Evolutionary conservation across 306 rosid genomes (phyloP), one percentile per base, ranked within the genome.

Genomic region (Lathyrus sativus): DNA sequence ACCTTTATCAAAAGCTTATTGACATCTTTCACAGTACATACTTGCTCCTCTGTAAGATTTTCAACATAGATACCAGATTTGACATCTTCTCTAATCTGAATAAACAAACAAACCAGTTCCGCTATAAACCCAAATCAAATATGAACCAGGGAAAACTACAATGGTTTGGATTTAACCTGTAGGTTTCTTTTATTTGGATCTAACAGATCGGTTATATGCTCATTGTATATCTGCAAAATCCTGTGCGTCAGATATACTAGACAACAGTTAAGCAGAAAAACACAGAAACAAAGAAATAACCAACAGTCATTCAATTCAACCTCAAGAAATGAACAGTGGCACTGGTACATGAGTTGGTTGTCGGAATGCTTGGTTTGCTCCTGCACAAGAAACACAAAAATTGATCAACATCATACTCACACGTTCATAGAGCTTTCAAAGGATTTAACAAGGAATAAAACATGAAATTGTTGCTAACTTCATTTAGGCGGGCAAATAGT

Each of bases 41-140:
- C 96, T 75, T 66, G 82, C 82, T 87, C 86, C 82, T 87, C 96
- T 8, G 87, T 89, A 48, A 91, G 91, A 73, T 87, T 91, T 70
- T 91, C 98, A 65, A 91, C 96, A 84, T 91, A 91, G 38, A 89
- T 89, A 53, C 98, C 98, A 76, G 96, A 84, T 82, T 87, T 91
- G 75, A 89, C 98, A 79, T 84, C 97, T 89, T 91, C 97, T 74
- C 97, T 84, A 53, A 91, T 81, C 97, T 91, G 86, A 64, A 48
- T 62, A 78, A 73, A 74, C 33, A 37, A 18, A 31, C 2, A 42
- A 35, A 61, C 11, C 56, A 44, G 11, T 73, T 54, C 71, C 14
- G 38, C 37, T 19, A 63, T 45, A 61, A 71, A 15, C 19, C 11
- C 31, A 46, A 49, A 58, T 42, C 17, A 70, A 60, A 59, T 41